Conservation (phyloP, 2,329 filamentous ascomycete genomes). For the Thermothelomyces thermophilus region DNA sequence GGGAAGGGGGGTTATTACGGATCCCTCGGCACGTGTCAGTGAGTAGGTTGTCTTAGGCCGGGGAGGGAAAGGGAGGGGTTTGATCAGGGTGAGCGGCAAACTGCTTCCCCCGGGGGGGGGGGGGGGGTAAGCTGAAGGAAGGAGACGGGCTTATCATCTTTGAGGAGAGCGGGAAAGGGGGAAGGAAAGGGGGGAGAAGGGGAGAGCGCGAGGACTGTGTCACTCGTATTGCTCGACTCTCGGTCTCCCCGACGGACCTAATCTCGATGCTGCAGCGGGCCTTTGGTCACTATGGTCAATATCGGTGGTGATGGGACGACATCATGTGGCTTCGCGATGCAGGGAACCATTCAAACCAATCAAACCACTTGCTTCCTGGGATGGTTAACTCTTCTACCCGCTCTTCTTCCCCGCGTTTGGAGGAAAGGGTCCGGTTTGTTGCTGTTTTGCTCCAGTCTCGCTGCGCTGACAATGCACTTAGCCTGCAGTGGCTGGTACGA, state of each 20-base stretch:
- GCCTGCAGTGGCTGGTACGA: too few relatives aligned
- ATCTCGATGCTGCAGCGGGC: slow-evolving; percentile 25
- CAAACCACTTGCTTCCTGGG: not conserved
- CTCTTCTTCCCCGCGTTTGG: not conserved
- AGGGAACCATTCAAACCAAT: not conserved
- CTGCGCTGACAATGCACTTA: too few relatives aligned
- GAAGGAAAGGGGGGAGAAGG: not conserved
- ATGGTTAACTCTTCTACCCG: not conserved
- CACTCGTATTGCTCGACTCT: not conserved
- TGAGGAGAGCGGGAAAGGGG: not conserved
- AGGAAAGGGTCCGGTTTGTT: too few relatives aligned
- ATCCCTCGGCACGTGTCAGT: too few relatives aligned
- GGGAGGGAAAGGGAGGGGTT: too few relatives aligned
- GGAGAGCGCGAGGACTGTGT: not conserved
- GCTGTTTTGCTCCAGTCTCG: too few relatives aligned
- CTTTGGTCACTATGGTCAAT: slow-evolving; percentile 10
- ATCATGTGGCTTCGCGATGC: slow-evolving; percentile 10
- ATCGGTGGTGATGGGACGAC: slow-evolving; percentile 11
- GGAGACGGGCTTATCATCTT: too few relatives aligned
- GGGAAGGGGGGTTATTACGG: too few relatives aligned
- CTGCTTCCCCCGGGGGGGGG: slow-evolving; percentile 13
- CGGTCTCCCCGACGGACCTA: slow-evolving; percentile 16
- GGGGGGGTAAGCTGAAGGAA: too few relatives aligned
- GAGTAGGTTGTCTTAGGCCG: too few relatives aligned
- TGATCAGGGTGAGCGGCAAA: slow-evolving; percentile 6